phyloP scores from a whole-genome alignment of 2,329 filamentous ascomycete species.

The Aureobasidium sp. region DNA sequence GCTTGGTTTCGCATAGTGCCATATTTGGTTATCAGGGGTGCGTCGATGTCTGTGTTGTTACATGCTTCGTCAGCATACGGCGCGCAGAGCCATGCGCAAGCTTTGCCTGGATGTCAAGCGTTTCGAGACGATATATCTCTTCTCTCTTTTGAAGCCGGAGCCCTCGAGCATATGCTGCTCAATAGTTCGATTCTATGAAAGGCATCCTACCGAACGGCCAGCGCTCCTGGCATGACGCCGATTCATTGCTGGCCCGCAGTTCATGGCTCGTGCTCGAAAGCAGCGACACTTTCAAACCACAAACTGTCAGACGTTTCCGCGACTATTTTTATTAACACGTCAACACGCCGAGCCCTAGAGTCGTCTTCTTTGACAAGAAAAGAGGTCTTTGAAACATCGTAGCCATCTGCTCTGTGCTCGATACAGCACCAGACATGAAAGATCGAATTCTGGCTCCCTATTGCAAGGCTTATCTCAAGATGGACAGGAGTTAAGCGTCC shows the following conservation, averaged over 20 bases:
- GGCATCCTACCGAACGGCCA: no score
- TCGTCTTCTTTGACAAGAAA: background rate
- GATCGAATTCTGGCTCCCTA: background rate
- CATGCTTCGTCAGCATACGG: background rate
- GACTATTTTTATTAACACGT: background rate
- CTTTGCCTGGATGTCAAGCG: background rate
- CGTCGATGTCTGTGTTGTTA: background rate
- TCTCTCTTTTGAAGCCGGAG: no score
- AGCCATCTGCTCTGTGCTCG: background rate
- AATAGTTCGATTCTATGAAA: no score
- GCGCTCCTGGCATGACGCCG: no score
- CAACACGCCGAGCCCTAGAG: background rate
- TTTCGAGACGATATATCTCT: background rate
- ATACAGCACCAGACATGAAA: background rate
- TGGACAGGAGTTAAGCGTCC: background rate
- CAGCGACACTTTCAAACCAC: background rate
- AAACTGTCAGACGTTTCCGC: background rate
- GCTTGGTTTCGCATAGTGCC: background rate
- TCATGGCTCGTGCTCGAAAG: constrained; percentile 10
- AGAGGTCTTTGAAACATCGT: background rate
- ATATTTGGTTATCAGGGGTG: background rate
- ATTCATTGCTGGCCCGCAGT: background rate
- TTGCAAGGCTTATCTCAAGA: background rate
- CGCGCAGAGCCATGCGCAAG: background rate
- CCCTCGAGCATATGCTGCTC: no score